These are phyloP conservation scores for Fusarium burgessii DNA, from an alignment of 2,329 filamentous ascomycete genomes.

Conservation along the genomic window DNA sequence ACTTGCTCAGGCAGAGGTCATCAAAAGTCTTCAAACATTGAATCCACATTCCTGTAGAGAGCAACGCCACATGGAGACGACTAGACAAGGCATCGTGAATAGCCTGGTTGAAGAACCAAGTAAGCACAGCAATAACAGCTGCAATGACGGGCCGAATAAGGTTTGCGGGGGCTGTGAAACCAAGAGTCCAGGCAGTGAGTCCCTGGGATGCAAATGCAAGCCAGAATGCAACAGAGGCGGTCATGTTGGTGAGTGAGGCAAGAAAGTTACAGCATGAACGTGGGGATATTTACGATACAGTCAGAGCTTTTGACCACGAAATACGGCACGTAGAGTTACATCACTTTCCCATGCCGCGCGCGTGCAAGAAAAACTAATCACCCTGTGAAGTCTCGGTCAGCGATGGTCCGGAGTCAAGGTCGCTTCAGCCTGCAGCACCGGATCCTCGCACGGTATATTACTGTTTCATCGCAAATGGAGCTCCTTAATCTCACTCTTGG, in stretches of 20 bases:
- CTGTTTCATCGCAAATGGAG: background rate
- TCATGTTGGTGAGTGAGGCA: constrained; percentile 12
- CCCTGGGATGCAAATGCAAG: constrained; percentile 18
- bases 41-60: constrained; percentile 38
- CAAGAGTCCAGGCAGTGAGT: constrained; percentile 13
- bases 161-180: constrained; percentile 11
- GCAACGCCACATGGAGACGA: constrained; percentile 31
- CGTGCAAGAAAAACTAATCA: background rate
- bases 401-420: background rate
- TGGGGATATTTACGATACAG: background rate
- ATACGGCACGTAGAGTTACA: background rate
- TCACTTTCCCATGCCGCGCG: background rate
- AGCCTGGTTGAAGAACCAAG: constrained; percentile 24
- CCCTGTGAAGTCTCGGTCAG: background rate
- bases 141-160: background rate
- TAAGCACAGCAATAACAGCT: constrained; percentile 3
- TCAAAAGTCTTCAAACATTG: constrained; percentile 32
- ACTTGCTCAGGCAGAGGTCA: constrained; percentile 25
- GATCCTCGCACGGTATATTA: background rate
- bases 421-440: background rate
- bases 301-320: background rate
- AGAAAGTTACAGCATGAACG: background rate
- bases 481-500: background rate
- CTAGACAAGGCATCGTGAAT: constrained; percentile 13
- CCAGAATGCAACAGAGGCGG: background rate